Evolutionary conservation across 495 filamentous ascomycete species (phyloP).

Genomic region (Annulohypoxylon nitens): DNA sequence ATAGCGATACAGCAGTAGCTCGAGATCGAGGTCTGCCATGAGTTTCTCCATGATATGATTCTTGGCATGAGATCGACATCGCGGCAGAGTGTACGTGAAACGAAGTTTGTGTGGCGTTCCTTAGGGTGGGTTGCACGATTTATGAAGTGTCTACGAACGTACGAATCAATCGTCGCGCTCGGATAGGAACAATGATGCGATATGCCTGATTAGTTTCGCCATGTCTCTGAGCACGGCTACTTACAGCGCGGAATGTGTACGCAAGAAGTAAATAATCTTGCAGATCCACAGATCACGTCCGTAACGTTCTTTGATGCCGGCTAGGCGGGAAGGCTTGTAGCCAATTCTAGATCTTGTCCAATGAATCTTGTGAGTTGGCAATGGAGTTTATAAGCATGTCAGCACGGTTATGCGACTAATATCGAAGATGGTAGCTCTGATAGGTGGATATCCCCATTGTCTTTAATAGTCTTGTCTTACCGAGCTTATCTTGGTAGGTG

Average conservation of each 20-base stretch:
- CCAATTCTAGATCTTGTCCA: slow-evolving; percentile 20
- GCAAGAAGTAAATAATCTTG: slow-evolving; percentile 6
- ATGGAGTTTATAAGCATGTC: slow-evolving; percentile 11
- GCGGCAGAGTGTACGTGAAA: slow-evolving; percentile 6
- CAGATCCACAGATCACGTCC: slow-evolving; percentile 20
- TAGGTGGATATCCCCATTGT: neutral
- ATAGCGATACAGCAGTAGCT: neutral
- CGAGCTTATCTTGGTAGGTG: slow-evolving; percentile 17
- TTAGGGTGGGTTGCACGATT: slow-evolving; percentile 17
- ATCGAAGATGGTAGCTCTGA: neutral
- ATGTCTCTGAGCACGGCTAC: slow-evolving; percentile 3
- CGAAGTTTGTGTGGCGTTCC: neutral
- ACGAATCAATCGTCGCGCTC: slow-evolving; percentile 5
- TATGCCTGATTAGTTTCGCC: slow-evolving; percentile 11
- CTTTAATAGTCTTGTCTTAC: neutral
- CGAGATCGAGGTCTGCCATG: neutral
- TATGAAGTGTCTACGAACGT: neutral
- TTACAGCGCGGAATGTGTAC: neutral
- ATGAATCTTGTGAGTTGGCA: neutral
- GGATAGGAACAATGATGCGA: slow-evolving; percentile 26
- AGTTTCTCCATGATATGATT: neutral
- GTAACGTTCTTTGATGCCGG: neutral
- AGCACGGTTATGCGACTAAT: slow-evolving; percentile 10
- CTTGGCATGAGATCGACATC: slow-evolving; percentile 17
- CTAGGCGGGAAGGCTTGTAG: neutral